Evolutionary conservation across 768 basidiomycete species (phyloP), one percentile per base, ranked within the genome.

Genomic region (Pholiota microspora): DNA sequence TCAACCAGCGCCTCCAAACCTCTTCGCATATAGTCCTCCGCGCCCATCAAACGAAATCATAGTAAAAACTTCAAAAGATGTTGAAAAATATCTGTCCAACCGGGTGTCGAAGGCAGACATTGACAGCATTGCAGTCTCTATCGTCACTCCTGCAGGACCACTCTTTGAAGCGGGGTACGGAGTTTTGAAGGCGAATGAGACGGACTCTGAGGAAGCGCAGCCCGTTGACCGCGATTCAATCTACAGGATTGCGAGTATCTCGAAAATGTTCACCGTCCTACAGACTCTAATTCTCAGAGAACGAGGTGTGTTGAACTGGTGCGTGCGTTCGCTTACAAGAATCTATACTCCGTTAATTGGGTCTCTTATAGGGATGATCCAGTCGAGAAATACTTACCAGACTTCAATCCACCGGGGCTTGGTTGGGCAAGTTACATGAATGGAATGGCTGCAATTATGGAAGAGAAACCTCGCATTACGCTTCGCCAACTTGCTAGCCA

Each of bases 171-270:
- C 64, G 9, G 75, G 75, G 31, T 78, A 73, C 59, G 81, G 82
- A 13, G 59, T 53, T n/a, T 58, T 62, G n/a, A 56, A 54, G 13
- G 79, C 77, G 28, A 81, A 82, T 53, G 79, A 78, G 58, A 68
- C 72, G 2, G 59, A 57, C n/a, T 48, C 60, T 5, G 55, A 54
- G 8, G 59, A 59, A 4, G 36, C 46, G 38, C 49, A 42, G 45
- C 63, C 61, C 0, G 70, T 76, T 1, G 64, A 73, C n/a, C 68
- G 72, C 48, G 62, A 81, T 59, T 76, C 79, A 0, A 71, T 80
- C 46, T 83, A 82, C 57, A 71, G 83, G 24, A 67, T 82, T 23
- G 80, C 80, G 1, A 80, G 77, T 35, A 73, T 80, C 51, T 74
- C 77, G 5, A 84, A 83, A 64, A 64, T 82, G 54, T 80, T 82